Percentiles rank a stretch among this genome's conserved stretches.
Evolutionary conservation across 306 rosid species (phyloP).

Genomic region (Gastrolobium villosum): DNA sequence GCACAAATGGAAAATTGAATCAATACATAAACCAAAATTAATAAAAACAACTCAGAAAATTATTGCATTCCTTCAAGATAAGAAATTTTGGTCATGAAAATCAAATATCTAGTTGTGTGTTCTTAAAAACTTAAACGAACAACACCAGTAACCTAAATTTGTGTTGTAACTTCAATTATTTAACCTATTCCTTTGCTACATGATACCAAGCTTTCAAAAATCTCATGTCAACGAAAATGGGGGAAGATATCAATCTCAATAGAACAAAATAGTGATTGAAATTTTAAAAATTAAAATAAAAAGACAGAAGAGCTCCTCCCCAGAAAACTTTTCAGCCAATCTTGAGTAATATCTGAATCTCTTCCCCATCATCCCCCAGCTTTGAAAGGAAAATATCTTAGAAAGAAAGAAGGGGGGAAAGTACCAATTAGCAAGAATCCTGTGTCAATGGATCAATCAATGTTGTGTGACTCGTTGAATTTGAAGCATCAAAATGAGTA

Average conservation of each 20-base stretch:
- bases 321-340: constrained; percentile 65
- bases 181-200: constrained; percentile 75
- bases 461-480: constrained; percentile 52
- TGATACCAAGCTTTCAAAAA: constrained; percentile 62
- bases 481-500: constrained; percentile 50
- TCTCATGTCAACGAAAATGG: constrained; percentile 68
- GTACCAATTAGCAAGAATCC: constrained; percentile 83
- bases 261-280: constrained; percentile 57
- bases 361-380: constrained; percentile 60
- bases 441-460: constrained; percentile 60
- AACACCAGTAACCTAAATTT: constrained; percentile 61
- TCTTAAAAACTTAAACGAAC: constrained; percentile 58
- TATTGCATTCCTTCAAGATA: constrained; percentile 58
- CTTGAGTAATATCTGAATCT: constrained; percentile 67
- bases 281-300: constrained; percentile 44
- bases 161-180: constrained; percentile 78
- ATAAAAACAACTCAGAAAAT: constrained; percentile 53
- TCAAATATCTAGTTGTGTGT: constrained; percentile 65
- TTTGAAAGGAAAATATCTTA: constrained; percentile 50
- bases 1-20: constrained; percentile 47
- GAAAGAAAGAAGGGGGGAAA: constrained; percentile 50
- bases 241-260: constrained; percentile 62
- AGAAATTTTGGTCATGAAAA: constrained; percentile 53
- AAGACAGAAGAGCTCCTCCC: constrained; percentile 56
- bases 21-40: constrained; percentile 49